Conservation (phyloP, 208 protist species). For the Leishmania martiniquensis region DNA sequence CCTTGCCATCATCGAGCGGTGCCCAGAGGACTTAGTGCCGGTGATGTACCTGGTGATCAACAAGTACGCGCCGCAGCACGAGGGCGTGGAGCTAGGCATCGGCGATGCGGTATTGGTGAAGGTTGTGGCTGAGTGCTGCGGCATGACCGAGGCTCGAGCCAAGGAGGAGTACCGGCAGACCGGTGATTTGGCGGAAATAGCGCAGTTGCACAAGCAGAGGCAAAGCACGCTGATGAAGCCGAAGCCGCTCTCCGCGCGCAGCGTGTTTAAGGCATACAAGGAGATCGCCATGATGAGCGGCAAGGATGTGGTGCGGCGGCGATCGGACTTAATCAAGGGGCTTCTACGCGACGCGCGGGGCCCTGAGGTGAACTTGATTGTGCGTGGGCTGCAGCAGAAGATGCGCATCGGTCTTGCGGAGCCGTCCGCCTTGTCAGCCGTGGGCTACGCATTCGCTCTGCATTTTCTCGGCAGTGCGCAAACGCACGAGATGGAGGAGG, state of each 20-base stretch:
- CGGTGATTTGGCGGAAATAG: conserved; percentile 97
- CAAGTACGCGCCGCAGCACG: conserved; percentile 96
- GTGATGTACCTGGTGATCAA: conserved; percentile 96
- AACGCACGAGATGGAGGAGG: conserved; percentile 43
- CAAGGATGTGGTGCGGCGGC: conserved; percentile 90
- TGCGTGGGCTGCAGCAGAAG: conserved; percentile 96
- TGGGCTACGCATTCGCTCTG: conserved; percentile 94
- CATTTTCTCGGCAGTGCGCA: conserved; percentile 52
- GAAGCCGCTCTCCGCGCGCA: conserved; percentile 87
- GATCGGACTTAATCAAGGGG: conserved; percentile 93
- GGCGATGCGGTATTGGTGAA: conserved; percentile 97
- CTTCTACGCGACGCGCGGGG: conserved; percentile 93
- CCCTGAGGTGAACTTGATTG: conserved; percentile 95
- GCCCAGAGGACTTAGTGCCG: conserved; percentile 87
- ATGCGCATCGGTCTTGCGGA: conserved; percentile 98
- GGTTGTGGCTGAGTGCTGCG: conserved; percentile 94
- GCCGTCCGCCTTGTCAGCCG: conserved; percentile 93
- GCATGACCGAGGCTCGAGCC: conserved; percentile 81
- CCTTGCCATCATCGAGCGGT: conserved; percentile 79
- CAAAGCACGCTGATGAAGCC: conserved; percentile 93
- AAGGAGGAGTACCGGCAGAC: conserved; percentile 89
- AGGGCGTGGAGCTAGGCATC: conserved; percentile 98
- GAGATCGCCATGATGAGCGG: conserved; percentile 93
- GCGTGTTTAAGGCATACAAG: conserved; percentile 90
- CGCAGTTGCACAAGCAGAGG: conserved; percentile 85